These are phyloP conservation scores for Erysimum cheiri DNA, from an alignment of 441 rosid genomes.

Conservation along the genomic window DNA sequence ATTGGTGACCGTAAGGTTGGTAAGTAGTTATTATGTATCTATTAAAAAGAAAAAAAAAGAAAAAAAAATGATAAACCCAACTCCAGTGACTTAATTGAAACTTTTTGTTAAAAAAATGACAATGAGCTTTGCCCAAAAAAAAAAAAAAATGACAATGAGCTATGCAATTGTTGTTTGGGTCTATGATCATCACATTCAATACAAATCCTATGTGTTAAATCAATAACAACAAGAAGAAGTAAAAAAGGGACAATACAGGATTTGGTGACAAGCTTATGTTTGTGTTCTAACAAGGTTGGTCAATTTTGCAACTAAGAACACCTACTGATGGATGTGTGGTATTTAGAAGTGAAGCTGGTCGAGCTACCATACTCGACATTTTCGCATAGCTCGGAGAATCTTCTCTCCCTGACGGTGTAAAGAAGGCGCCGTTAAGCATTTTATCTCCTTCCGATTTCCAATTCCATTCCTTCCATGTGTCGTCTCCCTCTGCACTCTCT, in stretches of 20 bases:
- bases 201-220: slow-evolving; percentile 8
- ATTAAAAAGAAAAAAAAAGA: too few relatives aligned
- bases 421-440: slow-evolving; percentile 61
- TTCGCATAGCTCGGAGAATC: slow-evolving; percentile 52
- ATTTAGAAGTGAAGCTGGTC: slow-evolving; percentile 59
- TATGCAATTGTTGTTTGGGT: not conserved
- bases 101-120: not conserved
- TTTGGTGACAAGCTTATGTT: slow-evolving; percentile 22
- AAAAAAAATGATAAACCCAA: too few relatives aligned
- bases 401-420: slow-evolving; percentile 54
- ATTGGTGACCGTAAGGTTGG: not conserved
- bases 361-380: slow-evolving; percentile 68
- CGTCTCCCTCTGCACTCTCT: slow-evolving; percentile 39
- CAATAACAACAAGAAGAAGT: slow-evolving; percentile 22
- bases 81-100: not conserved
- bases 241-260: slow-evolving; percentile 1
- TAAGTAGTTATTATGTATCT: not conserved
- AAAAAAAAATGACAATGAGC: not conserved
- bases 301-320: slow-evolving; percentile 50
- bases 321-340: slow-evolving; percentile 49
- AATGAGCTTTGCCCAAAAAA: not conserved
- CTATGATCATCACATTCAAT: not conserved
- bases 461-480: slow-evolving; percentile 58
- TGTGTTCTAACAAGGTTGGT: slow-evolving; percentile 49
- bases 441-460: slow-evolving; percentile 68